Evolutionary conservation across 2,329 filamentous ascomycete genomes (phyloP), one percentile per base, ranked within the genome.

Genomic region (Penicillium aurantiogriseum): DNA sequence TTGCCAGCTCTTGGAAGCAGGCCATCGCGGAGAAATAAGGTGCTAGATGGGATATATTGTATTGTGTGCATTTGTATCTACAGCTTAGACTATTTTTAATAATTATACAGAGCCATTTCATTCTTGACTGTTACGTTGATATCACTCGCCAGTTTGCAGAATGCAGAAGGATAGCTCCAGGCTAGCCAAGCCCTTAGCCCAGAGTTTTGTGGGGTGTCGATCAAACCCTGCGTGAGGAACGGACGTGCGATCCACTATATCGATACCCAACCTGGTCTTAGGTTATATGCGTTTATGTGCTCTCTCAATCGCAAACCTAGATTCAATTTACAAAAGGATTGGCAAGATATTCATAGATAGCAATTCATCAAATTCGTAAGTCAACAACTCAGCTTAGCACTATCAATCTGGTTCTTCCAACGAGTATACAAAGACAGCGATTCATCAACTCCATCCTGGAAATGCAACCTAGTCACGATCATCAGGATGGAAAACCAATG

Each of bases 401-500:
- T 21, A 33, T 40, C 40, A 56, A 56, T 51, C 17, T 53, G 21
- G 25, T 21, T 9, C 19, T 23, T 44, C 11, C 19, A 23, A 27
- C 17, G 2, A 48, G n/a, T 17, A 15, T 9, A 33, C 15, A 33
- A 50, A 35, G 19, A 36, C 13, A 15, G 23, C 13, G n/a, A 19
- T 8, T 5, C n/a, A 36, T 39, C 10, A 13, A 23, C 7, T 13
- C 15, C 40, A 46, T 6, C 23, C 43, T 10, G 3, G 29, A 33
- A 5, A 35, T 8, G 2, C 9, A 15, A 52, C 15, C 52, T 42
- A 71, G 21, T 71, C 69, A 8, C 56, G 64, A 58, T 74, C 70
- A 25, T 80, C 70, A 0, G 76, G 73, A 64, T 81, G 76, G 56
- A 85, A 85, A 0, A 84, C 81, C 63, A 85, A 70, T 5, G 78